Base-by-base conservation (phyloP, 495 filamentous ascomycete species). In the Pyrenula aspistea region DNA sequence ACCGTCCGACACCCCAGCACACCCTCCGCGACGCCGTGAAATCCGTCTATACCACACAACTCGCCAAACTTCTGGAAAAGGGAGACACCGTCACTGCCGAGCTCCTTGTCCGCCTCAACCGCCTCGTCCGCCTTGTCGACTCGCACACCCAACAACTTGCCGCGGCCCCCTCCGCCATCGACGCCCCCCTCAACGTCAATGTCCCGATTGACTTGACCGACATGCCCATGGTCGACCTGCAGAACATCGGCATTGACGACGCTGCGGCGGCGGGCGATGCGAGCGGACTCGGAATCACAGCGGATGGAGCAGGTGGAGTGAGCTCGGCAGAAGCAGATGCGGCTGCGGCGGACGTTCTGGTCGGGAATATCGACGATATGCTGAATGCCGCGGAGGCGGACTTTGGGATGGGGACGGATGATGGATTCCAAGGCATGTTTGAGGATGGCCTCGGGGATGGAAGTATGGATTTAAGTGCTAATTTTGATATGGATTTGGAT, bases 1-100 rank as follows among this genome's bases (percentile, higher is more conserved):
- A 83, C 54, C 71, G 73, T 0, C 74, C 77, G 36, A 72, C 69
- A 8, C 71, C 66, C 19, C 69, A 69, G 50, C 73, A 76, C 61
- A 83, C 58, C 24, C 77, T 95, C 10, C 81, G 82, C n/a, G 83
- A 87, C n/a, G 82, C 81, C n/a, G 74, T 96, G 12, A 79, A 80
- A 50, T 15, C 4, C 4, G 65, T 75, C 2, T 76, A 82, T 53
- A 81, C 82, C 15, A 80, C 86, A 8, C 77, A 83, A 53, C 83
- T 83, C 22, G 77, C 80, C 20, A 77, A 73, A 20, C 64, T 86
- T 0, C 77, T 84, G 10, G 82, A 84, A 57, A 73, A 72, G 25
- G 50, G 19, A 8, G 83, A 91, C 53, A 71, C 76, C 3, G 54
- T 71, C 0, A 72, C 80, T 49, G 89, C 89, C 0, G 83, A 89